Evolutionary conservation across 1,284 basidiomycete genomes (phyloP), one percentile per base, ranked within the genome.

Genomic region (Tylopilus orsonianus): DNA sequence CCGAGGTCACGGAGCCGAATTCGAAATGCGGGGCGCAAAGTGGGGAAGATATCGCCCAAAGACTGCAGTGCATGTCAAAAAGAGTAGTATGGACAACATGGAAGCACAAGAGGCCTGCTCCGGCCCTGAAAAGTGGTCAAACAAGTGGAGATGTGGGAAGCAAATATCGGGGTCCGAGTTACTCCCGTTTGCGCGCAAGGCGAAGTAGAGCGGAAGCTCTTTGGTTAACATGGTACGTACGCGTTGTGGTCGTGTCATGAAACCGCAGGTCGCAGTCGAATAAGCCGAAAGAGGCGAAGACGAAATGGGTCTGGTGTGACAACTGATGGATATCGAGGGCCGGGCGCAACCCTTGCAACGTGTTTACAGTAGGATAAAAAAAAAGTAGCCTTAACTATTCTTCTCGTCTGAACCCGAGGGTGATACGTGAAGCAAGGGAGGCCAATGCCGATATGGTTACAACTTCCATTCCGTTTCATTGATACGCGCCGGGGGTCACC

Each of bases 221-320:
- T n/a, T n/a, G n/a, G 73, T 92, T 34, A 88, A 92, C 63, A 90
- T 89, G 81, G 88, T 85, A 56, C 41, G 73, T 60, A 4, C 20
- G 2, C 12, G 5, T 4, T 5, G 20, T n/a, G 12, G 16, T n/a
- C 13, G 27, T 13, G 26, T 19, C n/a, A 19, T 13, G 24, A 23
- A 6, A 23, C 33, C 18, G 33, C 33, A 49, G 35, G 54, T 22
- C 13, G 29, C 29, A 13, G 52, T 60, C n/a, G n/a, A n/a, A 18
- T 29, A 87, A 84, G 85, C 86, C 36, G 74, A 80, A 56, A 75
- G 80, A 48, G 86, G 84, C 4, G 77, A 85, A 62, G 76, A 78
- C 52, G 84, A 87, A n/a, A n/a, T n/a, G n/a, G 62, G 79, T 86
- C 38, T 59, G 87, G 55, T 82, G 84, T 49, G 78, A 60, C 1